Percentiles rank a stretch among this genome's conserved stretches.
Evolutionary conservation across 352 stramenopile species (phyloP).

Genomic region (Globisporangium polare): DNA sequence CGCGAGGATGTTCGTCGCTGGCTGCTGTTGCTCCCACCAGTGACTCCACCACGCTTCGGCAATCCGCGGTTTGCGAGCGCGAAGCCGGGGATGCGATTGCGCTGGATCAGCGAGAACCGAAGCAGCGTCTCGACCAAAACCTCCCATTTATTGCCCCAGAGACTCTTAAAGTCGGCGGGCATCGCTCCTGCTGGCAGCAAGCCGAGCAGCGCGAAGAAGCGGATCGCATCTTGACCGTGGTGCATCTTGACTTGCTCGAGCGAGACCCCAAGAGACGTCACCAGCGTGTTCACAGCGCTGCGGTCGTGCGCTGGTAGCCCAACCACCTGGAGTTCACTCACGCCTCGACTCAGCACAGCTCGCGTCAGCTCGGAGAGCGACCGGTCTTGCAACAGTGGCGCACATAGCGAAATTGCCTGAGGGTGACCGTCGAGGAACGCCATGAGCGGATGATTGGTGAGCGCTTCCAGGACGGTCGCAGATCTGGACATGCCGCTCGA

Average conservation of each 20-base stretch:
- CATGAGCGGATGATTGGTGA: slow-evolving; percentile 71
- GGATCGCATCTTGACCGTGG: slow-evolving; percentile 60
- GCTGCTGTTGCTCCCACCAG: slow-evolving; percentile 26
- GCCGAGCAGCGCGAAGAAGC: slow-evolving; percentile 72
- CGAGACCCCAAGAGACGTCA: slow-evolving; percentile 70
- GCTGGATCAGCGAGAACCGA: slow-evolving; percentile 73
- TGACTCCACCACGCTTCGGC: slow-evolving; percentile 35
- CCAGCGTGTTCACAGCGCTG: slow-evolving; percentile 71
- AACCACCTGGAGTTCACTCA: slow-evolving; percentile 66
- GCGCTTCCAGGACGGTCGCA: slow-evolving; percentile 48
- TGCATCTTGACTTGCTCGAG: slow-evolving; percentile 70
- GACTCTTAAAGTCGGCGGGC: slow-evolving; percentile 71
- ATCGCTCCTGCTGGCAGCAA: slow-evolving; percentile 69
- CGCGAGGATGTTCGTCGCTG: slow-evolving; percentile 22
- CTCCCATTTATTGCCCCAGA: slow-evolving; percentile 70
- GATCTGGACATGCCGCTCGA: slow-evolving; percentile 21
- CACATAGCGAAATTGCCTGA: slow-evolving; percentile 77
- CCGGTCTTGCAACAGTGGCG: slow-evolving; percentile 65
- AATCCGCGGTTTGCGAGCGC: slow-evolving; percentile 49
- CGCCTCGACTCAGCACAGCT: slow-evolving; percentile 58
- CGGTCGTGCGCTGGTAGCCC: slow-evolving; percentile 59
- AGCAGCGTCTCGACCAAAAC: slow-evolving; percentile 56
- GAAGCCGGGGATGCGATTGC: slow-evolving; percentile 69
- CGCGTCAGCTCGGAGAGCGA: slow-evolving; percentile 74
- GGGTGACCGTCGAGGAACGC: slow-evolving; percentile 77